Percentiles rank a stretch among this genome's conserved stretches.
Evolutionary conservation across 2,329 filamentous ascomycete species (phyloP).

Genomic region (Magnaporthiopsis poae): DNA sequence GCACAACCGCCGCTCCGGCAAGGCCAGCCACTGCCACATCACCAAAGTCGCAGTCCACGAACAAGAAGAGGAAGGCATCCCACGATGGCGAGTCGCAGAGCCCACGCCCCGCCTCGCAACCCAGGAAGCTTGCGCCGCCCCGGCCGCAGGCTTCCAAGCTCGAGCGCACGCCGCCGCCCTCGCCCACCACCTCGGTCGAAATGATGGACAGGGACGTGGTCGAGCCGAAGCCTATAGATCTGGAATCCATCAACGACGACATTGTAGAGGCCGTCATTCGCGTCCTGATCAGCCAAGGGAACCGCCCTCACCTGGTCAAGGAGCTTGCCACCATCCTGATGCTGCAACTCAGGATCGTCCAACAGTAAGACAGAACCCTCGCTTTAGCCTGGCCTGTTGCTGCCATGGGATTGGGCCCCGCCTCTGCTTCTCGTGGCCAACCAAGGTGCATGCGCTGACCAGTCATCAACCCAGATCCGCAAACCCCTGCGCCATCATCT

Average conservation of each 20-base stretch:
- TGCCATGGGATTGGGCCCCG: too few species aligned
- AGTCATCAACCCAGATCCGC: slow-evolving; percentile 58
- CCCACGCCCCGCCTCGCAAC: slow-evolving; percentile 18
- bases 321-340: slow-evolving; percentile 76
- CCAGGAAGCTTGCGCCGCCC: slow-evolving; percentile 20
- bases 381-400: slow-evolving; percentile 4
- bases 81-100: slow-evolving; percentile 41
- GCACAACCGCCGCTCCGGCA: slow-evolving; percentile 11
- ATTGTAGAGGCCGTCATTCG: slow-evolving; percentile 86
- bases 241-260: slow-evolving; percentile 81
- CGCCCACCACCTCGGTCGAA: slow-evolving; percentile 46
- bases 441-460: neutral
- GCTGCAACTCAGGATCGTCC: slow-evolving; percentile 68
- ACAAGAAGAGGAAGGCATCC: slow-evolving; percentile 69
- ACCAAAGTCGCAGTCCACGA: slow-evolving; percentile 26
- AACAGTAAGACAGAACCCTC: slow-evolving; percentile 60
- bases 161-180: slow-evolving; percentile 72
- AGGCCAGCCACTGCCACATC: slow-evolving; percentile 19
- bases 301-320: slow-evolving; percentile 88
- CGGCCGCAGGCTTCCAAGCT: slow-evolving; percentile 27
- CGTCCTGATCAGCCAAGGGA: slow-evolving; percentile 79
- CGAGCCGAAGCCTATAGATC: slow-evolving; percentile 52
- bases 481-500: slow-evolving; percentile 90
- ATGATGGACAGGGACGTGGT: slow-evolving; percentile 24
- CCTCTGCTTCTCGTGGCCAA: slow-evolving; percentile 4